Percentiles rank a stretch among this genome's conserved stretches.
Conservation (phyloP, 2,329 filamentous ascomycete species). For the Aspergillus pseudoglaucus region DNA sequence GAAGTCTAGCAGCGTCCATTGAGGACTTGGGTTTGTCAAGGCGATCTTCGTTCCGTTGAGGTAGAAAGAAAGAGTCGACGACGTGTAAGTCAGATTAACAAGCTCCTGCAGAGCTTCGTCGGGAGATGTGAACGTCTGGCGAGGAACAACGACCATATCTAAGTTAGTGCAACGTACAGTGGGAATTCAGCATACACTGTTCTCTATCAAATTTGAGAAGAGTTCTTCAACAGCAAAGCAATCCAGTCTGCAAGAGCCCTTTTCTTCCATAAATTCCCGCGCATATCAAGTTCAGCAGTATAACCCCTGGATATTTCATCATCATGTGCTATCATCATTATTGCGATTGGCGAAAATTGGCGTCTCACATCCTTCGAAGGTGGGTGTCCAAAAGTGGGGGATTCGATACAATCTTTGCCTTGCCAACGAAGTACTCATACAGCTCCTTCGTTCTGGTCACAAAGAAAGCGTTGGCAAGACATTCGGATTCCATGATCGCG, state of each 20-base stretch:
- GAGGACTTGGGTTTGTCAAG: slow-evolving; percentile 72
- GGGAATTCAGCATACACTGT: too few species aligned
- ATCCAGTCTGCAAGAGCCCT: too few species aligned
- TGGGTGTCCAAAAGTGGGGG: not conserved
- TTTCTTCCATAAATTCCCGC: not conserved
- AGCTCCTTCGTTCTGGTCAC: too few species aligned
- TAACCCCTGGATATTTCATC: not conserved
- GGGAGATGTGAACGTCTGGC: not conserved
- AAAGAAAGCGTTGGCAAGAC: too few species aligned
- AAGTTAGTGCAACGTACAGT: too few species aligned
- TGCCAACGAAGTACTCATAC: too few species aligned
- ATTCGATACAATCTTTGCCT: too few species aligned
- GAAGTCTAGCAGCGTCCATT: slow-evolving; percentile 74
- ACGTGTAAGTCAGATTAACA: slow-evolving; percentile 6
- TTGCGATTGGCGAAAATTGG: not conserved
- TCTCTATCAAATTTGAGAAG: too few species aligned
- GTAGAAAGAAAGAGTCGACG: slow-evolving; percentile 65
- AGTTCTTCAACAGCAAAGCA: too few species aligned
- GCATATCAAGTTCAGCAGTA: not conserved
- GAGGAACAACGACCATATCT: not conserved
- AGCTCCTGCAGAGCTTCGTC: not conserved
- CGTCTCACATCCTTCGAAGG: not conserved
- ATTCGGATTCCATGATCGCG: too few species aligned
- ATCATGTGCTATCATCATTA: not conserved
- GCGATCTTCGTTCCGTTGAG: slow-evolving; percentile 68